Base-by-base conservation (phyloP, 2,329 filamentous ascomycete species). In the Sporothrix brunneoviolacea region DNA sequence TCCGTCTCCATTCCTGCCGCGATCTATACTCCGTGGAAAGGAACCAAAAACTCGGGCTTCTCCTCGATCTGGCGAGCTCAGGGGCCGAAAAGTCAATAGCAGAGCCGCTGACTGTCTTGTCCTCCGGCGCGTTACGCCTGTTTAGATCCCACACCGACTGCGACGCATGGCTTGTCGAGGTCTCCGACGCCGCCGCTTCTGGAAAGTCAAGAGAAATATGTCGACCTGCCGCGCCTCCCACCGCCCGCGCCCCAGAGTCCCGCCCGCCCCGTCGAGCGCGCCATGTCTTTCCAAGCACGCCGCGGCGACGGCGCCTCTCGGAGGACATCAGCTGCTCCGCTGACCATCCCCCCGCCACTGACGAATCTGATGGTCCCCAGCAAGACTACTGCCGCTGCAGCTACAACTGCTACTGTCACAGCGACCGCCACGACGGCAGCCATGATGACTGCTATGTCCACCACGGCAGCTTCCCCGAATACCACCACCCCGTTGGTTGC, bases 211-310 rank as follows among this genome's bases (percentile, higher is more conserved):
- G 74, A 77, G 54, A 69, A 70, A 59, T 69, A 77, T 69, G 68
- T 64, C 65, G 74, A 46, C 39, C 68, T 69, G 55, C 67, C 74
- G 46, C 70, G 70, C 61, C 66, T 74, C 52, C 72, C 73, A 62
- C 72, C 74, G 59, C 69, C 71, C 57, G 70, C 73, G 59, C 78
- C 80, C 49, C 71, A 73, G 60, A 81, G 77, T 64, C 79, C 79
- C 55, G 67, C 70, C 55, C 74, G 71, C 61, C 70, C 71, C 59
- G 65, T 69, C 30, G 71, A 75, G 53, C 61, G 65, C 48, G 67
- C 68, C 53, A 72, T 72, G 55, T 63, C 70, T 36, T 59, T 68
- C 41, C 64, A 70, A 15, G 58, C 65, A 21, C 73, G 75, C 57
- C 71, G 70, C 55, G 68, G 62, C 64, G 70, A 75, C 57, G 65